Conservation (phyloP, 805 yeast species). For the Lipomyces yamadae region DNA sequence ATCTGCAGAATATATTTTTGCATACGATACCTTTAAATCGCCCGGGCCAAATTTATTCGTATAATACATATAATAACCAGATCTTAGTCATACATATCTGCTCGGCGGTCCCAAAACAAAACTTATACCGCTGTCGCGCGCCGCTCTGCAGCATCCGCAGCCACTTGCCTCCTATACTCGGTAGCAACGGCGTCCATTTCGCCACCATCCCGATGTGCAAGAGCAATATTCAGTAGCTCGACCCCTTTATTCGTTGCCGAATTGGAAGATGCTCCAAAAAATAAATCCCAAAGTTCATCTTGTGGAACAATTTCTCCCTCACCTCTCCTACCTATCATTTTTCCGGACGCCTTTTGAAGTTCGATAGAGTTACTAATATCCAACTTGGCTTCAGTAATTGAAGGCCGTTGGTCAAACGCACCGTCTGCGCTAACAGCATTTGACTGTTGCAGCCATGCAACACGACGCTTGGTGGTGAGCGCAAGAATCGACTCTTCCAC, state of each 20-base stretch:
- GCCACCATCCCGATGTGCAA: conserved; percentile 10
- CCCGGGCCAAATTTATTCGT: neutral
- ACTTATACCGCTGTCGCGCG: conserved; percentile 9
- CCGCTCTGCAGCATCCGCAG: conserved; percentile 30
- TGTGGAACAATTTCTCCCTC: conserved; percentile 66
- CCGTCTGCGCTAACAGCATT: conserved; percentile 4
- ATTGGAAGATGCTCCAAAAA: conserved; percentile 48
- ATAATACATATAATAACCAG: neutral
- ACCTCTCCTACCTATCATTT: conserved; percentile 53
- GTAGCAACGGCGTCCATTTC: conserved; percentile 8
- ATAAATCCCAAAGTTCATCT: conserved; percentile 66
- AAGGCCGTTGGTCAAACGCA: conserved; percentile 33
- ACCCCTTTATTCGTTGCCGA: conserved; percentile 15
- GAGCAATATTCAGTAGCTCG: conserved; percentile 19
- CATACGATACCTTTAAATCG: neutral
- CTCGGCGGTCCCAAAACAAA: neutral
- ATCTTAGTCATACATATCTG: neutral
- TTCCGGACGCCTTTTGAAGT: conserved; percentile 57
- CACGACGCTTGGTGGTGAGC: conserved; percentile 66
- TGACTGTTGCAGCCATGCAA: conserved; percentile 44
- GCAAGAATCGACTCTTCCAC: conserved; percentile 87
- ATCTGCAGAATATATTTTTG: no score
- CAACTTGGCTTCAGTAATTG: conserved; percentile 43
- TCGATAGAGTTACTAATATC: conserved; percentile 60
- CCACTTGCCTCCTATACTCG: conserved; percentile 24